Evolutionary conservation across 106 monocot species (phyloP), one percentile per base, ranked within the genome.

Genomic region (Allium sativum): DNA sequence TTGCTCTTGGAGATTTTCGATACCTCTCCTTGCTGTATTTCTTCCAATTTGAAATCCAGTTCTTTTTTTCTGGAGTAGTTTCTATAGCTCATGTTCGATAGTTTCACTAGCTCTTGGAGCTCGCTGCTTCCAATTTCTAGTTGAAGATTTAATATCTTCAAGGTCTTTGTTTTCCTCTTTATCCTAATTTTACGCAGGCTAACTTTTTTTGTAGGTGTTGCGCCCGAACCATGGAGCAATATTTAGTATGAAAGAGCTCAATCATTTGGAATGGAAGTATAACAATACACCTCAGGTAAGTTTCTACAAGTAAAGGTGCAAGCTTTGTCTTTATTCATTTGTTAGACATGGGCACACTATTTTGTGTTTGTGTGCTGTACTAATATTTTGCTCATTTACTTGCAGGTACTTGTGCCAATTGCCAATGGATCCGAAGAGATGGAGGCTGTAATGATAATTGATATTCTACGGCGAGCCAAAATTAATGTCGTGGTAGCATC

Each of bases 361-460:
- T 58, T 8, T 21, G 12, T 14, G 31, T 10, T 21, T 58, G n/a
- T 41, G 58, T 58, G 31, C 42, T n/a, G 7, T 6, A 1, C 3
- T 41, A 5, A 55, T 19, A 10, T 17, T 21, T 18, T 42, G 58
- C 40, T 8, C 13, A 1, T 56, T 42, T 42, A 42, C 41, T 45
- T 8, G 13, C 71, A 94, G 93, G 69, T 94, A 76, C 74, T 94
- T 69, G 93, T 94, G 61, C 86, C 93, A 44, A 74, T 94, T 74
- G 89, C 93, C 18, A 81, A 86, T 77, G 93, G 93, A 52, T 64
- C 85, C n/a, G 86, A 94, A 63, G 93, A 89, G 67, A 89, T 89
- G 93, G 93, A 94, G 41, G 77, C 93, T 64, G 53, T 77, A 10
- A 83, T 89, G 73, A 89, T 94, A 54, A 94, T 94, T 20, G 93